phyloP scores from a whole-genome alignment of 176 grass and related monocot species.

The Echinochloa phyllopogon region DNA sequence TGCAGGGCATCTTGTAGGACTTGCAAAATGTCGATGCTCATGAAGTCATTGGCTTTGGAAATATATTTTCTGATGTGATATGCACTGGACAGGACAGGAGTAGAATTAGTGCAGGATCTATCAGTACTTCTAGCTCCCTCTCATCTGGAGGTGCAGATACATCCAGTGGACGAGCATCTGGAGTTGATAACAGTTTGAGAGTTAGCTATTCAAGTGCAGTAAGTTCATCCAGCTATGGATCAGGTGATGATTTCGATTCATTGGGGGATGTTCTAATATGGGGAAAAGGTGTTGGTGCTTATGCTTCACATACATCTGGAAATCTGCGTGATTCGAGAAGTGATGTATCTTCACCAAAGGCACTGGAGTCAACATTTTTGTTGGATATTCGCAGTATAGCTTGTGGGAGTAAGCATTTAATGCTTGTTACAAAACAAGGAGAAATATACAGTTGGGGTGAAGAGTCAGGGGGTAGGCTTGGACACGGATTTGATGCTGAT shows the following conservation, averaged over 20 bases:
- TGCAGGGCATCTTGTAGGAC: constrained; percentile 44
- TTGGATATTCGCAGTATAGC: constrained; percentile 66
- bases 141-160: constrained; percentile 58
- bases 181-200: constrained; percentile 56
- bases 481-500: constrained; percentile 67
- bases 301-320: constrained; percentile 44
- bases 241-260: constrained; percentile 78
- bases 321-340: constrained; percentile 32
- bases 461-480: constrained; percentile 71
- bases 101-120: constrained; percentile 46
- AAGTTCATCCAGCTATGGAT: constrained; percentile 73
- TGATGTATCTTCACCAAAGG: constrained; percentile 63
- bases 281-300: constrained; percentile 59
- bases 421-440: constrained; percentile 78
- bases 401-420: constrained; percentile 65
- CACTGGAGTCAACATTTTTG: constrained; percentile 62
- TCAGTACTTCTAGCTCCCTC: constrained; percentile 54
- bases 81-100: constrained; percentile 49
- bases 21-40: constrained; percentile 43
- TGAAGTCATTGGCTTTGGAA: constrained; percentile 54
- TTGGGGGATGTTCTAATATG: constrained; percentile 72
- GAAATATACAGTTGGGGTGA: constrained; percentile 79
- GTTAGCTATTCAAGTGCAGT: constrained; percentile 78
- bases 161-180: constrained; percentile 49
- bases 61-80: constrained; percentile 70